Evolutionary conservation across 805 yeast genomes (phyloP).

Genomic region (Yarrowia deformans): DNA sequence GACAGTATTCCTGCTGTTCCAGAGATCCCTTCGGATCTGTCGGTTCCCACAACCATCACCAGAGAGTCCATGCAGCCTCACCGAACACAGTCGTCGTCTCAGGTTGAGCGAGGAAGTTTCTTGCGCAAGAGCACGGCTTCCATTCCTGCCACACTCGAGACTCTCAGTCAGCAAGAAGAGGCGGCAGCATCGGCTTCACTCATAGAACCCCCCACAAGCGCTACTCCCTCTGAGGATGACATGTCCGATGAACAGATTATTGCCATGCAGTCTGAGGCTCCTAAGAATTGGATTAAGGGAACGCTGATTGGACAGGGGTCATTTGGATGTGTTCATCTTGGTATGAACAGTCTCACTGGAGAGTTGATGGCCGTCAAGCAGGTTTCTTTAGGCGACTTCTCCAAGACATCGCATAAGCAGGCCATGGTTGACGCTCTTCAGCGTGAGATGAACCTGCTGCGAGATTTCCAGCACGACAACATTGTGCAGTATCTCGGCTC

Average conservation of each 20-base stretch:
- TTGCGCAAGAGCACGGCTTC: conserved; percentile 10
- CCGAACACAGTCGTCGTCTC: conserved; percentile 30
- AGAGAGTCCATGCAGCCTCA: conserved; percentile 26
- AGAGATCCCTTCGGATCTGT: conserved; percentile 38
- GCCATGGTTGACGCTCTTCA: conserved; percentile 81
- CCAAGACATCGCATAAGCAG: conserved; percentile 50
- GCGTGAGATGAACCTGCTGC: conserved; percentile 74
- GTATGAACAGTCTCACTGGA: conserved; percentile 90
- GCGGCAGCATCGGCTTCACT: background rate
- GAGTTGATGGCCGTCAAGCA: conserved; percentile 98
- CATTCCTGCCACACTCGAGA: conserved; percentile 17
- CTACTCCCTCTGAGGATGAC: conserved; percentile 27
- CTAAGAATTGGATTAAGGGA: conserved; percentile 90
- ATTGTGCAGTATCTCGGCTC: conserved; percentile 93
- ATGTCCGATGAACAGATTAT: conserved; percentile 31
- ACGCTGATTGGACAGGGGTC: conserved; percentile 93
- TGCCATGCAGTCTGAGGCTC: conserved; percentile 48
- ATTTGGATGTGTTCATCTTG: conserved; percentile 91
- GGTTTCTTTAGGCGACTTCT: conserved; percentile 68
- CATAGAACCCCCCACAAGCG: background rate
- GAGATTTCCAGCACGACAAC: conserved; percentile 85
- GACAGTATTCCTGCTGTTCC: conserved; percentile 44
- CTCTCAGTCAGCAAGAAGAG: conserved; percentile 16
- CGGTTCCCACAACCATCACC: conserved; percentile 13
- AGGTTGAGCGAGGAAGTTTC: conserved; percentile 8